Base-by-base conservation (phyloP, 805 yeast species). In the Metschnikowia henanensis region DNA sequence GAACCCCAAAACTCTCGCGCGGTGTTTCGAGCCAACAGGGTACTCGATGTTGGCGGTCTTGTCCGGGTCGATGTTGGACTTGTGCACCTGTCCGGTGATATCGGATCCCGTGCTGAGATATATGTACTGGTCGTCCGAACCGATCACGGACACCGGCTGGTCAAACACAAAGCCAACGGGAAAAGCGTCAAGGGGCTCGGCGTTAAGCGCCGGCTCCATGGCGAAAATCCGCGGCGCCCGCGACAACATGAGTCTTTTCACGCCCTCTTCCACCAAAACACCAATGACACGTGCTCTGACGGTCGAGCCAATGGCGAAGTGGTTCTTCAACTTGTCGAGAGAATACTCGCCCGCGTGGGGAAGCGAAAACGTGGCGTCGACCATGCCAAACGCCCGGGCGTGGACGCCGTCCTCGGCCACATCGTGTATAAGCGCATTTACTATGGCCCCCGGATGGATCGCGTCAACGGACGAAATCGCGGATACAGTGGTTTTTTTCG, bases 371-470 rank as follows among this genome's bases (percentile, higher is more conserved):
- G 91, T 79, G 13, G 84, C 95, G 50, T 83, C 81, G 16, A 84
- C 76, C 44, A 87, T 65, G 41, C 96, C 97, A 52, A 82, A 82
- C 0, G 80, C 83, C 59, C 81, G 85, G 50, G 86, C 79, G n/a
- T 75, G 63, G 15, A 88, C 64, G 49, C 99, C 99, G 29, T 77
- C 65, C 7, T 68, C 60, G 21, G 75, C 63, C 17, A 81, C 75
- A 7, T 80, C 81, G 17, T 84, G 75, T 17, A 90, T 76, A 22
- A 83, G 65, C 6, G 90, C 86, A 46, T 86, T 89, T 8, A 91
- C 88, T 9, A 83, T 58, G 51, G 83, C 78, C 56, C 99, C 99
- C 3, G 99, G 95, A 30, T 86, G 76, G 21, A 91, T 76, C 4
- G 95, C 80, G 56, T 90, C 95, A 17, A 88, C 69, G 2, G 95